Evolutionary conservation across 192 early-diverging fungal species (phyloP), one percentile per base, ranked within the genome.

Genomic region (Phycomyces blakesleeanus): DNA sequence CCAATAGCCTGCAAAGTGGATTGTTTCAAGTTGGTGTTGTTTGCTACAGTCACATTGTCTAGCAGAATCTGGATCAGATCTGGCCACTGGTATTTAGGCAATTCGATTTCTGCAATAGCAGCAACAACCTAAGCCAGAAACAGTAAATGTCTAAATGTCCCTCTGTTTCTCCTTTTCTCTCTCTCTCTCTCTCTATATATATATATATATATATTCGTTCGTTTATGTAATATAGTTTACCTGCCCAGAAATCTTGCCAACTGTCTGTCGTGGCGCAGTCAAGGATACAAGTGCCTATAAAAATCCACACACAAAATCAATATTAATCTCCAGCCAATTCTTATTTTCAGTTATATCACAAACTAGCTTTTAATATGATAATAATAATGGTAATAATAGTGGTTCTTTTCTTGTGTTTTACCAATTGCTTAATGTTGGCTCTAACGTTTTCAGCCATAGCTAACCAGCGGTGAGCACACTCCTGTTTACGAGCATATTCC

Each of bases 31-130:
- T 80, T 80, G 55, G 78, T 74, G 68, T 87, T 92, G 49, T 84
- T 79, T 12, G 88, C 75, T 16, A 79, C 77, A 51, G 71, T 78
- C 15, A 96, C 77, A 63, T 91, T 93, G 14, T 89, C 78, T 34
- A 97, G 76, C 71, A 99, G 81, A 38, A 75, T 77, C 37, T 74
- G 74, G 70, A 99, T 96, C 51, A 97, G 75, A 52, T 96, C 93
- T 22, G 76, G 76, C 97, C 97, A 99, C 72, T 89, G 79, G 4
- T 82, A 73, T 39, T 74, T 69, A n/a, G 95, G 95, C 56, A 99
- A 80, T 71, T 99, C 97, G 29, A 97, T 91, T 58, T 85, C 89
- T 15, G 91, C 92, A 71, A 99, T 93, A 44, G 95, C 95, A 44
- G 94, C 83, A 68, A 97, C 81, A 47, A 89, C 81, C 85, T 91